Evolutionary conservation across 495 filamentous ascomycete genomes (phyloP), one percentile per base, ranked within the genome.

Genomic region (Aspergillus affinis): DNA sequence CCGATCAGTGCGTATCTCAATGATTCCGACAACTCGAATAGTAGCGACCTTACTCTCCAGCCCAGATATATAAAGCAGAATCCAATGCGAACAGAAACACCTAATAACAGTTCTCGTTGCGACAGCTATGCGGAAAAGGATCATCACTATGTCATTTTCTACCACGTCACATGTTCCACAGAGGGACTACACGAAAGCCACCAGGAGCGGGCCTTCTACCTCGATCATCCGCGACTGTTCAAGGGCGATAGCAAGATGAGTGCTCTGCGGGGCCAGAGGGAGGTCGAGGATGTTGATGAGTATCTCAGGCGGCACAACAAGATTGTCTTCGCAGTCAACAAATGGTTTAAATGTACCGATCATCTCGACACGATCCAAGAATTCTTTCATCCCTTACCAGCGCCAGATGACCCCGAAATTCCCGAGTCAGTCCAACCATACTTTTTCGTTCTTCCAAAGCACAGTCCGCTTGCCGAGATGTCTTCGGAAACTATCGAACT

Each of bases 241-340:
- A 46, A 46, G 44, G 44, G 44, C 44, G 44, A 46, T 46, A 46
- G 44, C 18, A 46, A 46, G 18, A 46, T 46, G 44, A 46, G 44
- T 18, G 44, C 44, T 2, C 18, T 46, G 18, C 2, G 44, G 44
- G 44, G 44, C 13, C 13, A 6, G 5, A 46, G 2, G 3, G 13
- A 13, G 18, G 6, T 46, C 18, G 13, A 13, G 2, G 13, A 46
- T 6, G 13, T 46, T 13, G 2, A 2, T 3, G 5, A 46, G 13
- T 46, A 46, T 18, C 18, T 46, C 13, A 15, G 6, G 13, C 44
- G 44, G 3, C 13, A 15, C 2, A 5, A 46, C 13, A 18, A 46
- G 13, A 3, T 15, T 18, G 18, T 46, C 44, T 46, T 46, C 44
- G 5, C 6, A 18, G 44, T 46, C 13, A 2, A 46, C 44, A 46